Percentiles rank a stretch among this genome's conserved stretches.
phyloP scores from a whole-genome alignment of 768 basidiomycete species.

The Fibroporia radiculosa region DNA sequence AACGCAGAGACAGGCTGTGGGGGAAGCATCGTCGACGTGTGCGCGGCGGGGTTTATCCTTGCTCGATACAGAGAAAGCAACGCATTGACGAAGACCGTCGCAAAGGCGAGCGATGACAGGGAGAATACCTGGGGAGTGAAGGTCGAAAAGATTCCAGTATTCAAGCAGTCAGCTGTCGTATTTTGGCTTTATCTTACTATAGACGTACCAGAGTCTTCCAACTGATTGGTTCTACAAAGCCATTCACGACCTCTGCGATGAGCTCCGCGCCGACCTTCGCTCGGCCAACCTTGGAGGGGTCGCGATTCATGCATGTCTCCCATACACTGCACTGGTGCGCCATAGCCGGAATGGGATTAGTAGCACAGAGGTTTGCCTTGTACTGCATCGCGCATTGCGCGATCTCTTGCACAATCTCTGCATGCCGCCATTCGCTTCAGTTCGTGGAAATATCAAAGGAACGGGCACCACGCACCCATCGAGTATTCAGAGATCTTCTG shows the following conservation, averaged over 20 bases:
- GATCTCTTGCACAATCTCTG: slow-evolving; percentile 92
- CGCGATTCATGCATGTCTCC: slow-evolving; percentile 94
- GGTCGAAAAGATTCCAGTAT: slow-evolving; percentile 11
- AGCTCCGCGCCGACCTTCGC: slow-evolving; percentile 90
- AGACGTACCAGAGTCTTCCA: slow-evolving; percentile 90
- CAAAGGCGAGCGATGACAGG: slow-evolving; percentile 65
- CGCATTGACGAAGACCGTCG: slow-evolving; percentile 78
- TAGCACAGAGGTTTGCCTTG: slow-evolving; percentile 76
- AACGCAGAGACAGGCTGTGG: slow-evolving; percentile 21
- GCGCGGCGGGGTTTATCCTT: slow-evolving; percentile 35
- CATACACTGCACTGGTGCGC: slow-evolving; percentile 77
- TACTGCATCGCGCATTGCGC: slow-evolving; percentile 75
- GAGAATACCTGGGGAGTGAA: slow-evolving; percentile 49
- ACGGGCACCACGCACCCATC: slow-evolving; percentile 52
- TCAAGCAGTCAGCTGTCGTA: slow-evolving; percentile 6
- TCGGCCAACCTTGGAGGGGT: slow-evolving; percentile 83
- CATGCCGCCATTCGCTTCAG: too few relatives aligned
- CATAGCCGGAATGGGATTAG: slow-evolving; percentile 80
- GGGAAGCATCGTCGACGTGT: slow-evolving; percentile 4
- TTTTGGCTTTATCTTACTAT: too few relatives aligned
- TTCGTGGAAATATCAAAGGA: too few relatives aligned
- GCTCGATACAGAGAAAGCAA: slow-evolving; percentile 71
- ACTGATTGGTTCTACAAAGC: slow-evolving; percentile 94
- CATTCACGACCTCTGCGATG: slow-evolving; percentile 92
- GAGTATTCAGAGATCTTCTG: slow-evolving; percentile 84